Evolutionary conservation across 208 protist genomes (phyloP).

Genomic region (Leishmania guyanensis): DNA sequence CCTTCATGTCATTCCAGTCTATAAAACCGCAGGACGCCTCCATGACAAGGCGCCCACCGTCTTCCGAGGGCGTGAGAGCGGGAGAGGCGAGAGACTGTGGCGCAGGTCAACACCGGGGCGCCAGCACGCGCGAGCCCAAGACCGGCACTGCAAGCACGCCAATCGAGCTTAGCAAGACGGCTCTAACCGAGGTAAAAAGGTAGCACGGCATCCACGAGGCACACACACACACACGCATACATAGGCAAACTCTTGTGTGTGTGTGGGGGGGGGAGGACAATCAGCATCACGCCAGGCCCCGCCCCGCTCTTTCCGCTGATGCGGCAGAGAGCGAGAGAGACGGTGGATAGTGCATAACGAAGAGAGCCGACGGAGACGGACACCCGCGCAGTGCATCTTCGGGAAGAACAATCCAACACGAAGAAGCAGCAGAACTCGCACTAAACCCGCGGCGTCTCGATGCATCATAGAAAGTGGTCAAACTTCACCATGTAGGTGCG

Average conservation of each 20-base stretch:
- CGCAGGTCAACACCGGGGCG: background rate
- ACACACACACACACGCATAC: background rate
- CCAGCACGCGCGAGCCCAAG: background rate
- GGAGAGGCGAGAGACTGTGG: background rate
- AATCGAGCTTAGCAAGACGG: background rate
- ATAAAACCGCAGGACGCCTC: background rate
- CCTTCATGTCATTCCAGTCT: background rate
- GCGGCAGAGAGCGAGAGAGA: background rate
- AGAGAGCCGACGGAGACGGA: background rate
- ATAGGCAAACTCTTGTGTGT: background rate
- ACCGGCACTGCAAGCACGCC: background rate
- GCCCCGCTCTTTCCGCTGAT: background rate
- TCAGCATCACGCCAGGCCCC: background rate
- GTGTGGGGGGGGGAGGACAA: background rate
- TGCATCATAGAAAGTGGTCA: conserved; percentile 35
- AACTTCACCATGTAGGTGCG: conserved; percentile 55
- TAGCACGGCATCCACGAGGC: too few relatives aligned
- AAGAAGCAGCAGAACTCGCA: background rate
- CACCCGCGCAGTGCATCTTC: background rate
- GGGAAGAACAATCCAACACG: background rate
- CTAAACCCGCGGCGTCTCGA: background rate
- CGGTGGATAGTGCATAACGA: background rate
- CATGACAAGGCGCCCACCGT: background rate
- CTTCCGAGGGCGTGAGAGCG: background rate
- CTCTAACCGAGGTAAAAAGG: background rate